Evolutionary conservation across 495 filamentous ascomycete genomes (phyloP), one percentile per base, ranked within the genome.

Genomic region (Immersiella caudata): DNA sequence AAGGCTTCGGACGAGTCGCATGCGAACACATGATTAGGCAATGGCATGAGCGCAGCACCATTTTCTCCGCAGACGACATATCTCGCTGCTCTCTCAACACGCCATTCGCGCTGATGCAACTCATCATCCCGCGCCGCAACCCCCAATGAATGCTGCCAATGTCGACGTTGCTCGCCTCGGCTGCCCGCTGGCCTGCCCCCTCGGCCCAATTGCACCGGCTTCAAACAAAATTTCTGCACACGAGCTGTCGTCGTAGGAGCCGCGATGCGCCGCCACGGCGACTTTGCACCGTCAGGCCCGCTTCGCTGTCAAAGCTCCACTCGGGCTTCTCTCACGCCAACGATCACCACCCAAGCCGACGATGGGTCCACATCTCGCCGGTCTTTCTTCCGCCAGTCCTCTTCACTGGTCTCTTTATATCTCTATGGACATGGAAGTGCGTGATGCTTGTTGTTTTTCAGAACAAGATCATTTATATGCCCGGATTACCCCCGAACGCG

Each of bases 381-480:
- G 63, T 85, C 20, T 75, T 92, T 21, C 70, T 90, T 5, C 89
- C 90, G 6, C 92, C 92, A 0, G 73, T 81, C 6, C 80, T 92
- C 57, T 94, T 93, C 71, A 70, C 79, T 8, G 89, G 90, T 9
- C 79, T 96, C 14, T 75, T 91, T 1, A 66, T 92, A 9, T 79
- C 83, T 6, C 81, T 93, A 12, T 94, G 90, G 89, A 83, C 83
- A 0, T 93, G 89, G 85, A 94, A 95, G 79, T 93, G 90, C 69
- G 74, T 89, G 62, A 91, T 93, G 90, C 87, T 94, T 78, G 82
- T 94, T 21, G 69, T 89, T 6, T 89, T 94, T 73, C 92, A 93
- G 76, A 91, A 94, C 72, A 91, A 92, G 67, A 92, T 95, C 66
- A 88, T 94, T 57, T 94, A 94, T 77, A 91, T 93, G 78, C 89